phyloP scores from a whole-genome alignment of 2,329 filamentous ascomycete species.

The Stagonosporopsis tanaceti region DNA sequence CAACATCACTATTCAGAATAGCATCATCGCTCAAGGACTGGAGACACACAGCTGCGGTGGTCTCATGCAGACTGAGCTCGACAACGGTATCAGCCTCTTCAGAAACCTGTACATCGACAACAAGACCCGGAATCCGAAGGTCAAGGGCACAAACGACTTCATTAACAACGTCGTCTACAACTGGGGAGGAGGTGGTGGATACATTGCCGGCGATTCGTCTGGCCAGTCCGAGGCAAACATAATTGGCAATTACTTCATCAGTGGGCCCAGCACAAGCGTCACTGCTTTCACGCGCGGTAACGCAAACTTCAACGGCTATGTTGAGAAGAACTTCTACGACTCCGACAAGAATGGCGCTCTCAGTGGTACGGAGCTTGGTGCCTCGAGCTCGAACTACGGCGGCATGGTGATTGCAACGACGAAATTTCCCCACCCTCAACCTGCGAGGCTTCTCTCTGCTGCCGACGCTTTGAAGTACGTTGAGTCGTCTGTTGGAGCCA shows the following conservation, averaged over 20 bases:
- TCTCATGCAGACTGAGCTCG: constrained; percentile 58
- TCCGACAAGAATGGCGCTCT: constrained; percentile 59
- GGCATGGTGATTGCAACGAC: constrained; percentile 54
- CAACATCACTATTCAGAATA: constrained; percentile 62
- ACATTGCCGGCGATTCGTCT: constrained; percentile 62
- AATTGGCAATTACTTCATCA: constrained; percentile 66
- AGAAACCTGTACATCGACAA: constrained; percentile 66
- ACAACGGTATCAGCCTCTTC: constrained; percentile 59
- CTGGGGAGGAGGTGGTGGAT: constrained; percentile 63
- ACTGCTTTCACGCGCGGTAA: constrained; percentile 65
- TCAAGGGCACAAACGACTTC: constrained; percentile 65
- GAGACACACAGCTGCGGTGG: constrained; percentile 63
- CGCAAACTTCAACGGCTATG: constrained; percentile 62
- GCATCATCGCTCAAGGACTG: constrained; percentile 63
- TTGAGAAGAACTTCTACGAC: constrained; percentile 63
- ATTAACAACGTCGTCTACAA: constrained; percentile 63
- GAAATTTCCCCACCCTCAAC: constrained; percentile 56
- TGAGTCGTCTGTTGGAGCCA: constrained; percentile 54
- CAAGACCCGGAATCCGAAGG: constrained; percentile 65
- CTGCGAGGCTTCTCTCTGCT: constrained; percentile 51
- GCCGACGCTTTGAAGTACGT: constrained; percentile 54
- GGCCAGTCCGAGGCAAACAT: constrained; percentile 61
- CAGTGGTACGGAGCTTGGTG: constrained; percentile 57
- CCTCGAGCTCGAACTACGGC: constrained; percentile 56
- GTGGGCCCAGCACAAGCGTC: constrained; percentile 59